Base-by-base conservation (phyloP, 2,329 filamentous ascomycete species). In the Pyrenochaeta sp. region DNA sequence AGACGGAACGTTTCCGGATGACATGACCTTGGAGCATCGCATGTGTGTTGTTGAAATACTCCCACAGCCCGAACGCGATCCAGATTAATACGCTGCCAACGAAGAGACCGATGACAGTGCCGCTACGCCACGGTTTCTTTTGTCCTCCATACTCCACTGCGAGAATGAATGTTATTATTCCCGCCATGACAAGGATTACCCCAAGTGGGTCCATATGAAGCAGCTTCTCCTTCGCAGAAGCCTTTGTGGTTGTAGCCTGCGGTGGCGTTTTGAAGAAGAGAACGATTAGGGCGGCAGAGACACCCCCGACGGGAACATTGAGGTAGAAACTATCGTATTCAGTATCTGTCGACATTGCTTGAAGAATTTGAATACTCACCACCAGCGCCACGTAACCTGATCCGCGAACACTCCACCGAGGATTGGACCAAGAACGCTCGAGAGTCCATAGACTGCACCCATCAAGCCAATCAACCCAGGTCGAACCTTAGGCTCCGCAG, bases 161-260 rank as follows among this genome's bases (percentile, higher is more conserved):
- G 1, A 79, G 67, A 8, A 80, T 46, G 15, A 75, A 69, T 51
- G 64, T 72, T 20, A 75, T 38, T 32, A 68, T 52, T 11, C 63
- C 63, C 2, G 61, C 69, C 50, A 77, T 68, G 7, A 76, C 47
- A 22, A 77, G 55, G 17, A 66, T 53, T 0, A 65, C 64, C 1
- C 78, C 79, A 1, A 69, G 44, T 2, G 71, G 57, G 43, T 81
- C 78, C 51, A 81, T 70, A 23, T 78, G 72, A 1, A 70, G 51
- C 6, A 76, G 48, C 55, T 72, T 75, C 50, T 68, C 73, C 26
- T 51, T 63, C 23, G 59, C 42, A 9, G 58, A 55, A 1, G 63
- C 63, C 9, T 47, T 7, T 3, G 58, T 48, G 8, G 53, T 35
- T 41, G 55, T 43, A 44, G 62, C 53, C 3, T 40, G 30, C 66